These are phyloP conservation scores for Amanita phalloides DNA, from an alignment of 768 basidiomycete species.

Conservation along the genomic window DNA sequence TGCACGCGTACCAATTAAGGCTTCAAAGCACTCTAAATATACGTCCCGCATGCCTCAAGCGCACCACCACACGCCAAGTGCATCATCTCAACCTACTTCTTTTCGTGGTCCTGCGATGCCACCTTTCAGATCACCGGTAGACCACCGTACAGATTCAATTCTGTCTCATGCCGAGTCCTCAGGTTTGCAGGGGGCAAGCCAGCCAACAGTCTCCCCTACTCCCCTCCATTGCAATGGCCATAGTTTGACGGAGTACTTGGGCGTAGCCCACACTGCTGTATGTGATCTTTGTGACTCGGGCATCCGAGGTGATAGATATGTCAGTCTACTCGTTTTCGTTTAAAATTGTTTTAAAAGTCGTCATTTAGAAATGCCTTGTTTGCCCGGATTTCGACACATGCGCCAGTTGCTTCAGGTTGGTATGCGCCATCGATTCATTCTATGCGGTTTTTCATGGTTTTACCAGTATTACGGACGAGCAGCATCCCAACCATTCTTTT, in stretches of 20 bases:
- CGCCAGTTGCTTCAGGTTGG: conserved; percentile 51
- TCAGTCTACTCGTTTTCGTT: conserved; percentile 23
- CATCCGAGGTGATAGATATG: conserved; percentile 65
- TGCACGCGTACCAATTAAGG: neutral
- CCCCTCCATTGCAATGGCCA: neutral
- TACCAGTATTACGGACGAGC: conserved; percentile 50
- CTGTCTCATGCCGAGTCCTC: neutral
- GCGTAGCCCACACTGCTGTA: conserved; percentile 39
- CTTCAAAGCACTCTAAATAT: neutral
- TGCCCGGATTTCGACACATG: conserved; percentile 88
- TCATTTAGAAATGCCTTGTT: conserved; percentile 57
- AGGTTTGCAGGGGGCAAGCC: neutral
- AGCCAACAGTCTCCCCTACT: neutral
- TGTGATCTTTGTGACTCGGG: conserved; percentile 73
- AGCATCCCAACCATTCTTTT: conserved; percentile 73
- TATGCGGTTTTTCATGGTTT: neutral
- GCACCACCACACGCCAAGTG: no score
- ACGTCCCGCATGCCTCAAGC: neutral
- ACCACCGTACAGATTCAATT: no score
- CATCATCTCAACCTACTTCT: neutral
- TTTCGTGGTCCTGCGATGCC: neutral
- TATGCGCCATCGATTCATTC: neutral
- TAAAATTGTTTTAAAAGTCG: neutral
- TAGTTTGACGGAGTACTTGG: neutral
- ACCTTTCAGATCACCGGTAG: neutral